Evolutionary conservation across 2,329 filamentous ascomycete species (phyloP), one percentile per base, ranked within the genome.

Genomic region (Clarireedia paspali): DNA sequence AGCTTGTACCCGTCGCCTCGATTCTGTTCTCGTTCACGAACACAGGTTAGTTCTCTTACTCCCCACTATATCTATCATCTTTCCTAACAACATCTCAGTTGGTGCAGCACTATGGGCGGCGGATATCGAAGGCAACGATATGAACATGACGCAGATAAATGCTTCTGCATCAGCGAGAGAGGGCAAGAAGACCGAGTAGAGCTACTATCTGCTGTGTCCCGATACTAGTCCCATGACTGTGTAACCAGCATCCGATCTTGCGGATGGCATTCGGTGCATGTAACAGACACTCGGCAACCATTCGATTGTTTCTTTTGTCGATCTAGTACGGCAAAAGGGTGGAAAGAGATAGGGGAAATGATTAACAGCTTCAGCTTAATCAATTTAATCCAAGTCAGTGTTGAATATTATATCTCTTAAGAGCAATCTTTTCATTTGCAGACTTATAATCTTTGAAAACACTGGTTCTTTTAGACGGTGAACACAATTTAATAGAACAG

Each of bases 61-160:
- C 15, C 27, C 10, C 26, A 39, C 14, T 34, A 9, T 5, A 15
- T 50, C 1, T 44, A 12, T 36, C 7, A 54, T 9, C 24, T n/a
- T 45, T 54, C 3, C 57, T 51, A 54, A 54, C 15, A 1, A 15
- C n/a, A 14, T 54, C 36, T 6, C 48, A 84, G 90, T 95, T 57
- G 92, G 91, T 6, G 92, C 91, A 53, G 92, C 92, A 6, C 74
- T 97, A n/a, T 96, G 91, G 91, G 91, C 92, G 42, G 88, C 89
- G 17, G 91, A 95, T 70, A 81, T 95, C 57, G 90, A 95, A 53
- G 57, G 56, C 26, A 66, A 65, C 52, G 63, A 65, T 47, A 62
- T 60, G 2, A 53, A 38, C 6, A 68, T 67, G 64, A 67, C 64
- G 17, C 61, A 66, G 62, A 64, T 63, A 9, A 51, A 57, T 26